Evolutionary conservation across 805 yeast species (phyloP).

Genomic region (Ogataea paraovalis): DNA sequence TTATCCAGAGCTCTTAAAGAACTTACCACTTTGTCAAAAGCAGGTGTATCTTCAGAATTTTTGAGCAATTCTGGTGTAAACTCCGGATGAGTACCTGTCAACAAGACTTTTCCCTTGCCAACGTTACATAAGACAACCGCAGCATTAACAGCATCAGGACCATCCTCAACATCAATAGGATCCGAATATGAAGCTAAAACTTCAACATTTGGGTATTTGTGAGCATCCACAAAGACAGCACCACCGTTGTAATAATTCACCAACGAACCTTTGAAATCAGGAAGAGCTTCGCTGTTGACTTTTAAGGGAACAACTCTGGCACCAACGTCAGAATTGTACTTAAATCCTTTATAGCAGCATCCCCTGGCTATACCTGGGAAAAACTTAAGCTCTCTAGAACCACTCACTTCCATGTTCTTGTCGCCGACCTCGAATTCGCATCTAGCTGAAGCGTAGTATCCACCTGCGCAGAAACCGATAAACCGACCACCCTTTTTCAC

Average conservation of each 20-base stretch:
- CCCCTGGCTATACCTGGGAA: constrained; percentile 86
- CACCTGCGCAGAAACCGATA: constrained; percentile 95
- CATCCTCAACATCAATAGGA: constrained; percentile 45
- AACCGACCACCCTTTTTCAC: constrained; percentile 77
- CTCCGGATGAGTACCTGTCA: constrained; percentile 91
- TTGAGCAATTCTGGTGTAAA: constrained; percentile 54
- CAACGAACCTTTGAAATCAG: constrained; percentile 26
- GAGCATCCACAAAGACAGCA: constrained; percentile 75
- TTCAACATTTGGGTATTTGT: constrained; percentile 54
- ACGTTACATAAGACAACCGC: constrained; percentile 67
- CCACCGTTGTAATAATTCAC: constrained; percentile 83
- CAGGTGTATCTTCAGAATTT: constrained; percentile 20
- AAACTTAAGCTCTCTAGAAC: constrained; percentile 75
- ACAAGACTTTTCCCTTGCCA: constrained; percentile 72
- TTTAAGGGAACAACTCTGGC: constrained; percentile 54
- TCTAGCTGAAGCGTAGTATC: constrained; percentile 69
- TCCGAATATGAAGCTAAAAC: constrained; percentile 68
- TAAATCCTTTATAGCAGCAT: constrained; percentile 74
- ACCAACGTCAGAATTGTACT: constrained; percentile 73
- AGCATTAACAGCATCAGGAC: constrained; percentile 39
- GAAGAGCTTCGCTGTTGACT: constrained; percentile 33
- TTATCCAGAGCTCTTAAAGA: constrained; percentile 41
- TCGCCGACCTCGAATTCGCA: constrained; percentile 84
- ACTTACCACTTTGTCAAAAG: constrained; percentile 34
- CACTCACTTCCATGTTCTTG: constrained; percentile 71